Evolutionary conservation across 164 flowering plant species (phyloP).

Genomic region (Magnolia sinica): DNA sequence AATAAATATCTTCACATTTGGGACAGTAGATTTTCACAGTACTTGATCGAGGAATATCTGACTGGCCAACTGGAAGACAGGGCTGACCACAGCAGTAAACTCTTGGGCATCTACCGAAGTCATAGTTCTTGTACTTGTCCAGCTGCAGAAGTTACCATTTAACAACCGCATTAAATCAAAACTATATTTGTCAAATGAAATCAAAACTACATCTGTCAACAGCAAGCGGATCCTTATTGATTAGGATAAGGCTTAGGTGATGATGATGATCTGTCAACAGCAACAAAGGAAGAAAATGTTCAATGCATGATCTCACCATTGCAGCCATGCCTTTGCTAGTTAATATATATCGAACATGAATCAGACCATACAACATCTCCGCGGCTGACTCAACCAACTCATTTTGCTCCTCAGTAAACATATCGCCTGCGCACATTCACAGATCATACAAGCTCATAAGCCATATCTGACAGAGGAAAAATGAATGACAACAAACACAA

Average conservation of each 20-base stretch:
- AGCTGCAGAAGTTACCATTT: conserved; percentile 40
- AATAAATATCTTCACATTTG: conserved; percentile 81
- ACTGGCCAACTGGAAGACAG: conserved; percentile 87
- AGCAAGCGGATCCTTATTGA: neutral
- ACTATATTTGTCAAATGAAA: neutral
- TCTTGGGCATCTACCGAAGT: conserved; percentile 90
- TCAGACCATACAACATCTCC: conserved; percentile 81
- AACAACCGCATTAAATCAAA: neutral
- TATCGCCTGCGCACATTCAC: conserved; percentile 43
- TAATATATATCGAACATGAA: conserved; percentile 72
- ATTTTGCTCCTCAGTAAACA: conserved; percentile 75
- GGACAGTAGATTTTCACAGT: conserved; percentile 87
- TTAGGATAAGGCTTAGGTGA: no score
- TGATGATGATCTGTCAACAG: neutral
- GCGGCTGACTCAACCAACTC: conserved; percentile 80
- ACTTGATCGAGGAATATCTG: conserved; percentile 80
- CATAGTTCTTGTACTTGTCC: conserved; percentile 79
- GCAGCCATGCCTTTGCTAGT: conserved; percentile 78
- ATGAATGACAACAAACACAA: neutral
- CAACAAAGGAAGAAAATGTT: neutral
- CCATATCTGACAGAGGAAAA: neutral
- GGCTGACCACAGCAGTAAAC: conserved; percentile 88
- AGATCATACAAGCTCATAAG: conserved; percentile 3
- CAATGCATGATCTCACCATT: conserved; percentile 43
- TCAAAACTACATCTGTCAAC: neutral